Conservation (phyloP, 257 asterid species). For the Thymus quinquecostatus region DNA sequence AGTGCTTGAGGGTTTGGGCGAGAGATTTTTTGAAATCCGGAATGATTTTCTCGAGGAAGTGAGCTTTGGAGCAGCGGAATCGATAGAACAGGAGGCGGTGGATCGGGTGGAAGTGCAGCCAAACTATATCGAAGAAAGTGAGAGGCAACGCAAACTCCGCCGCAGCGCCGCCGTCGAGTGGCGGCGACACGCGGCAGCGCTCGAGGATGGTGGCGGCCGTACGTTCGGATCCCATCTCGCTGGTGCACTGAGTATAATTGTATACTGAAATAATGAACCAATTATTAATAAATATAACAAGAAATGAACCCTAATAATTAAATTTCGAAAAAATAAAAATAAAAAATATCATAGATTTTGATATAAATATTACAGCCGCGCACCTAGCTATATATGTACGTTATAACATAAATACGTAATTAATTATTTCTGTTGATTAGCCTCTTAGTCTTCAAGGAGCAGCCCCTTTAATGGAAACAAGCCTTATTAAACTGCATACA, state of each 20-base stretch:
- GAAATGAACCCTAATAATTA: too few species aligned
- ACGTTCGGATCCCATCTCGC: not conserved
- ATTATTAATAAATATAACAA: too few species aligned
- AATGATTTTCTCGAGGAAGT: slow-evolving; percentile 39
- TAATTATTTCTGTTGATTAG: too few species aligned
- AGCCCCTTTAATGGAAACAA: too few species aligned
- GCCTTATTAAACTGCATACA: too few species aligned
- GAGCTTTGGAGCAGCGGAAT: slow-evolving; percentile 37
- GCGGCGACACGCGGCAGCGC: slow-evolving; percentile 41
- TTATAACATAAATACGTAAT: too few species aligned
- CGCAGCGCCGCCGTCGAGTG: slow-evolving; percentile 26
- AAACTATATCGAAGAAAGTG: slow-evolving; percentile 39
- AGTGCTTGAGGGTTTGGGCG: slow-evolving; percentile 48
- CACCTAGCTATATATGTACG: too few species aligned
- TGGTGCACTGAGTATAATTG: not conserved
- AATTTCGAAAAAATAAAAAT: too few species aligned
- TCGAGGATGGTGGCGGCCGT: slow-evolving; percentile 33
- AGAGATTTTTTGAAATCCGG: slow-evolving; percentile 47
- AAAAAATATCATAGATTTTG: too few species aligned
- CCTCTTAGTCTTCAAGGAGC: too few species aligned
- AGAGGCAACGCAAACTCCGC: slow-evolving; percentile 35
- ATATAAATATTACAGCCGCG: too few species aligned
- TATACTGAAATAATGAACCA: too few species aligned
- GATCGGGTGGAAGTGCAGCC: slow-evolving; percentile 45
- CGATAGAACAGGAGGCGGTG: slow-evolving; percentile 52